Evolutionary conservation across 228 moss, liverwort and hornwort genomes (phyloP).

Genomic region (Sphagnum fallax): DNA sequence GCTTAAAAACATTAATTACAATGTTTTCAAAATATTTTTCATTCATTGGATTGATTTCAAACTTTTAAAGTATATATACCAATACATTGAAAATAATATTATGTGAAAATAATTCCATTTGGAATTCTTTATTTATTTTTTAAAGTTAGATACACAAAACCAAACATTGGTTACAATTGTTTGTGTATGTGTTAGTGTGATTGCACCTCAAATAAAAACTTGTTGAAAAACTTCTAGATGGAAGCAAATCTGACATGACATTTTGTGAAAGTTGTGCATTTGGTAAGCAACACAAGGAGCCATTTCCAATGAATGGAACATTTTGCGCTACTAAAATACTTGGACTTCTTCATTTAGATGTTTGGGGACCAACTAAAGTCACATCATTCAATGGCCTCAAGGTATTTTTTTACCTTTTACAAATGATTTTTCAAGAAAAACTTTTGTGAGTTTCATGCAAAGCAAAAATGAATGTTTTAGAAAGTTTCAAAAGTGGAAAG

Average conservation of each 20-base stretch:
- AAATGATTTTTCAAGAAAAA: not conserved
- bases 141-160: too few species aligned
- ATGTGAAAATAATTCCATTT: too few species aligned
- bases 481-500: not conserved
- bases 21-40: too few species aligned
- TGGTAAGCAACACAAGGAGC: not conserved
- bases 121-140: too few species aligned
- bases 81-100: too few species aligned
- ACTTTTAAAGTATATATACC: too few species aligned
- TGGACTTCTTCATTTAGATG: not conserved
- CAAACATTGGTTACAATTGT: too few species aligned
- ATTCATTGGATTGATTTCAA: too few species aligned
- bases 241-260: not conserved
- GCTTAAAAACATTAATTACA: too few species aligned
- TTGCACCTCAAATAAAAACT: not conserved
- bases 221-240: not conserved
- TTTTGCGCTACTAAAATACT: not conserved
- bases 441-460: not conserved
- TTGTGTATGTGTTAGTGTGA: too few species aligned
- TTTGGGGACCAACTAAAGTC: not conserved
- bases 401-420: conserved; percentile 5
- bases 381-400: not conserved
- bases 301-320: not conserved
- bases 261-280: not conserved
- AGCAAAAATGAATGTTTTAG: conserved; percentile 1